Conservation (phyloP, 2,329 filamentous ascomycete species). For the Thyridium curvatum region DNA sequence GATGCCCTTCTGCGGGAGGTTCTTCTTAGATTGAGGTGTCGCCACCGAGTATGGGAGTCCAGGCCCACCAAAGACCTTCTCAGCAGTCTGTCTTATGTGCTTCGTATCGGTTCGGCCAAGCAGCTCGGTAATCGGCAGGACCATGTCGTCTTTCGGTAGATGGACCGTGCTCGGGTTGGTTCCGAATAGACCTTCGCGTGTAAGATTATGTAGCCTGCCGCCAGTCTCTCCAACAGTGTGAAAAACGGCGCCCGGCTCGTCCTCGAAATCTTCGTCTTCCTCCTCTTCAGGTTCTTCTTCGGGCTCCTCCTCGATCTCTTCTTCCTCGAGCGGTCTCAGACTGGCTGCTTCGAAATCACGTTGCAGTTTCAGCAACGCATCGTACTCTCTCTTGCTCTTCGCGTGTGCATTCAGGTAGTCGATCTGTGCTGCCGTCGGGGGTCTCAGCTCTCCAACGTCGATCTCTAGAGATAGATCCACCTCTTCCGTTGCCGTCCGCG, state of each 20-base stretch:
- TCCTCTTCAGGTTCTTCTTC: slow-evolving; percentile 26
- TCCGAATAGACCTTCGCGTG: slow-evolving; percentile 65
- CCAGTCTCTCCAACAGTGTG: slow-evolving; percentile 10
- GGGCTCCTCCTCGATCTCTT: slow-evolving; percentile 20
- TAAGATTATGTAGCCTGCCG: slow-evolving; percentile 66
- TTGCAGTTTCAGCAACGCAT: slow-evolving; percentile 47
- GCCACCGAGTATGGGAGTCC: slow-evolving; percentile 71
- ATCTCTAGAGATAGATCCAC: slow-evolving; percentile 5
- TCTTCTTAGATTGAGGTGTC: slow-evolving; percentile 54
- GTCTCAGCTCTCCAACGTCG: slow-evolving; percentile 4
- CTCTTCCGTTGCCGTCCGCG: too few species aligned
- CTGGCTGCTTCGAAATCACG: slow-evolving; percentile 47
- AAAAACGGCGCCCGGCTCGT: slow-evolving; percentile 21
- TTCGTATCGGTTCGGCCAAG: slow-evolving; percentile 63
- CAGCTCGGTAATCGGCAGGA: slow-evolving; percentile 63
- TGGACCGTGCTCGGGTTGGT: slow-evolving; percentile 68
- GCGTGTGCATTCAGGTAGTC: slow-evolving; percentile 42
- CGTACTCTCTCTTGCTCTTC: slow-evolving; percentile 48
- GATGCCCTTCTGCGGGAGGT: slow-evolving; percentile 57
- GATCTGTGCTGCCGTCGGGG: slow-evolving; percentile 25
- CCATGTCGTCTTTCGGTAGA: slow-evolving; percentile 65
- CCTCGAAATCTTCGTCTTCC: slow-evolving; percentile 23
- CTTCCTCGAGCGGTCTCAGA: slow-evolving; percentile 22
- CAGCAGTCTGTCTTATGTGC: slow-evolving; percentile 68
- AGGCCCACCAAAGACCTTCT: slow-evolving; percentile 68